Evolutionary conservation across 768 basidiomycete species (phyloP), one percentile per base, ranked within the genome.

Genomic region (Lanmaoa rubissima): DNA sequence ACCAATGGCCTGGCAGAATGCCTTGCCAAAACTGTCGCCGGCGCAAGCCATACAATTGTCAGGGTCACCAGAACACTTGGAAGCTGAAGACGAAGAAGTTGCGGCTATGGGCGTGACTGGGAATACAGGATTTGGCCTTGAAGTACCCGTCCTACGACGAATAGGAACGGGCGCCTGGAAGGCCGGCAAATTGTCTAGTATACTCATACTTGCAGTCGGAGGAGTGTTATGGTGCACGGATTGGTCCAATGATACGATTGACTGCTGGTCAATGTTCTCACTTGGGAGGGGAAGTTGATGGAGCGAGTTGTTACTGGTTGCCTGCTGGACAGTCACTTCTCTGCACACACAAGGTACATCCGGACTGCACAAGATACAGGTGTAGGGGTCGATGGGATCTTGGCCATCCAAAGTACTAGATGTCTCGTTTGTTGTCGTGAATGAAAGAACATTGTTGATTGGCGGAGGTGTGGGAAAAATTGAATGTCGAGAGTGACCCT

Each of bases 121-220:
- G 69, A 89, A 90, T 36, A 88, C 72, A 13, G 81, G 72, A 53
- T 79, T 82, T 36, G 71, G 62, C 6, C 70, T 72, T 16, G 74
- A 66, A 41, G 69, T 63, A 2, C 74, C 64, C 35, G 74, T 60
- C 32, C 82, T 79, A 40, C 87, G 84, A 51, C 87, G 87, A 38
- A 95, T 82, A 34, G 92, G 91, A 28, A 95, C 84, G 3, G 93
- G 82, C 0, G 91, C 85, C 63, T 93, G 88, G 69, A 88, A 93
- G 11, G 85, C 80, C 38, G 91, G 88, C 1, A 90, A 79, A 61
- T 88, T 85, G 55, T 91, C 88, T 40, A 91, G 78, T 53, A 89
- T 87, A 49, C 86, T 90, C n/a, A 73, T 57, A 32, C 69, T 60
- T 45, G 70, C 58, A 21, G 70, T 59, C n/a, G 73, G 44, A 21